A percentile compares a stretch with the other conserved stretches of the same genome.
phyloP scores from a whole-genome alignment of 495 filamentous ascomycete species.

The Aspergillus carlsbadensis region DNA sequence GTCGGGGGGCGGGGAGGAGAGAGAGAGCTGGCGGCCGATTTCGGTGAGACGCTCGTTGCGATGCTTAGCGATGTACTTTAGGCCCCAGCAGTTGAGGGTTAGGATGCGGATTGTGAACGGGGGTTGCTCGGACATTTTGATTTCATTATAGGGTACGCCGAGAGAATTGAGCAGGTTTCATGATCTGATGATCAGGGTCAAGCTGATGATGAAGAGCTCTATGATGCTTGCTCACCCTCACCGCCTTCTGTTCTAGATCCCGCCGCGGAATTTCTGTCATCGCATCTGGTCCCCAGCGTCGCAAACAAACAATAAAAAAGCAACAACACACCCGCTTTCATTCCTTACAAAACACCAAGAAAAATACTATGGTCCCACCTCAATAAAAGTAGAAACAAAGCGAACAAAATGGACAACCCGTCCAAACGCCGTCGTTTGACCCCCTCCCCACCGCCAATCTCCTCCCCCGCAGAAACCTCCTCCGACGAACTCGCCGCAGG shows the following conservation, averaged over 20 bases:
- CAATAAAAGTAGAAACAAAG: neutral
- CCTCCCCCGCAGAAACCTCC: constrained; percentile 46
- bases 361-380: neutral
- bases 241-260: constrained; percentile 6
- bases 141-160: neutral
- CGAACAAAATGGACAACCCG: constrained; percentile 38
- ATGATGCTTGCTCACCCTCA: neutral
- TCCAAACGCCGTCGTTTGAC: constrained; percentile 58
- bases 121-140: constrained; percentile 13
- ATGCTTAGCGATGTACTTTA: constrained; percentile 80
- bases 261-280: constrained; percentile 1
- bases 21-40: constrained; percentile 74
- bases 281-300: neutral
- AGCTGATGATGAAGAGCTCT: neutral
- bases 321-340: neutral
- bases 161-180: neutral
- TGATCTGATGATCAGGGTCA: neutral
- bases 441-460: constrained; percentile 23
- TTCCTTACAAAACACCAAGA: neutral
- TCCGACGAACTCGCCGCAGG: constrained; percentile 52
- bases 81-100: constrained; percentile 94
- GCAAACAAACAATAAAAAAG: neutral
- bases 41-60: constrained; percentile 78
- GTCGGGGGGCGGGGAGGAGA: constrained; percentile 65
- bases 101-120: constrained; percentile 65